These are phyloP conservation scores for Salvia hispanica DNA, from an alignment of 257 asterid genomes.

Conservation along the genomic window DNA sequence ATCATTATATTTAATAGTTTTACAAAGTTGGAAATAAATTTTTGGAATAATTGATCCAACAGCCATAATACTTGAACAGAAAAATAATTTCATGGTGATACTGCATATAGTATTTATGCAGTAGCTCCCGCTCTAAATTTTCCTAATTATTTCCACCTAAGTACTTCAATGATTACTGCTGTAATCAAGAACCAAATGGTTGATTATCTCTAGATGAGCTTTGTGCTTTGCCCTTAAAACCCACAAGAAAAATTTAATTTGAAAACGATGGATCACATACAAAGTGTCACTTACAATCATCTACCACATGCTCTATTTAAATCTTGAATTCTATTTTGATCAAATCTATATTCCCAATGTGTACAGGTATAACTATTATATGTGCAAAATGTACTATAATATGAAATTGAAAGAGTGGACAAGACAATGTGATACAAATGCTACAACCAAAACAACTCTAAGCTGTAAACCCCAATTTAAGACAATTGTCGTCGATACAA, in stretches of 20 bases:
- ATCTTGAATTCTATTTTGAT: neutral
- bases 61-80: neutral
- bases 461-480: slow-evolving; percentile 10
- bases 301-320: neutral
- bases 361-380: no score
- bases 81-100: slow-evolving; percentile 4
- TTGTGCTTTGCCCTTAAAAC: neutral
- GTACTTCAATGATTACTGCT: neutral
- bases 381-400: neutral
- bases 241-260: neutral
- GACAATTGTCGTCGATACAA: slow-evolving; percentile 39
- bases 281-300: neutral
- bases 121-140: slow-evolving; percentile 4
- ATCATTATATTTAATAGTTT: no score
- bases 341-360: no score
- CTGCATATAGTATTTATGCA: slow-evolving; percentile 5
- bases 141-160: slow-evolving; percentile 24
- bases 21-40: no score
- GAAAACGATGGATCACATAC: slow-evolving; percentile 1
- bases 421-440: slow-evolving; percentile 17
- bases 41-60: neutral
- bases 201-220: neutral
- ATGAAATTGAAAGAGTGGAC: neutral
- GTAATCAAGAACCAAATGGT: slow-evolving; percentile 9
- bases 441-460: slow-evolving; percentile 3